phyloP scores from a whole-genome alignment of 805 yeast species.

The Zygoascus biomembranicola region DNA sequence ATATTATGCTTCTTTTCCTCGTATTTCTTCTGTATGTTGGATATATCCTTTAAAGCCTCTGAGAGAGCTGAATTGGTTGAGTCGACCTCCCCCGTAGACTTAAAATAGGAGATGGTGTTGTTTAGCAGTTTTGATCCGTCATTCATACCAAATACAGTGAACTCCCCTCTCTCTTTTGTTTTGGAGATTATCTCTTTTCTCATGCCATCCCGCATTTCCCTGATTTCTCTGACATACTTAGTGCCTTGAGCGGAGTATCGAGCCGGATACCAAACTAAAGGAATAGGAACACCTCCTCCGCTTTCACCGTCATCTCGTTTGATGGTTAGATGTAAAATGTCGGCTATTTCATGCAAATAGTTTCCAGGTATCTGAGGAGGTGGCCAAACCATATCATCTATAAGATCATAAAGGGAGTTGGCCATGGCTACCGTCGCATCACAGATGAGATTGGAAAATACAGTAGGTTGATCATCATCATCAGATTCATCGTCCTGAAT shows the following conservation, averaged over 20 bases:
- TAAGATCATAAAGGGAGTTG: conserved; percentile 13
- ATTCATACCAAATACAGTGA: conserved; percentile 14
- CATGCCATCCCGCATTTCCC: conserved; percentile 3
- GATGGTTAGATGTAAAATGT: conserved; percentile 16
- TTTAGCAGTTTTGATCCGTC: conserved; percentile 14
- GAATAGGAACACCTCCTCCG: conserved; percentile 17
- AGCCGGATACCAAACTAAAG: conserved; percentile 17
- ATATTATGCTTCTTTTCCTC: conserved; percentile 4
- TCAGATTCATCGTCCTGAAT: conserved; percentile 6
- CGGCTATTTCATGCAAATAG: conserved; percentile 15
- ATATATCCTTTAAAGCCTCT: conserved; percentile 10
- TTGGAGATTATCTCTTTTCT: conserved; percentile 9
- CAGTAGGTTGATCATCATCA: not conserved
- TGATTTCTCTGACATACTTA: conserved; percentile 6
- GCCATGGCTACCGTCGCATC: conserved; percentile 16
- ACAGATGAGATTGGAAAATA: conserved; percentile 10
- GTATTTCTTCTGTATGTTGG: conserved; percentile 3
- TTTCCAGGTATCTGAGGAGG: conserved; percentile 8
- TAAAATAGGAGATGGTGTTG: conserved; percentile 8
- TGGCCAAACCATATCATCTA: conserved; percentile 20
- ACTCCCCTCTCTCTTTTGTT: conserved; percentile 8
- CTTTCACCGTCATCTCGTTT: conserved; percentile 20
- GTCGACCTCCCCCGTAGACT: not conserved
- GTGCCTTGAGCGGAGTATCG: conserved; percentile 13
- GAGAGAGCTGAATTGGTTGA: not conserved